These are phyloP conservation scores for Capillidium heterosporum DNA, from an alignment of 371 early-diverging fungal species.

Conservation along the genomic window DNA sequence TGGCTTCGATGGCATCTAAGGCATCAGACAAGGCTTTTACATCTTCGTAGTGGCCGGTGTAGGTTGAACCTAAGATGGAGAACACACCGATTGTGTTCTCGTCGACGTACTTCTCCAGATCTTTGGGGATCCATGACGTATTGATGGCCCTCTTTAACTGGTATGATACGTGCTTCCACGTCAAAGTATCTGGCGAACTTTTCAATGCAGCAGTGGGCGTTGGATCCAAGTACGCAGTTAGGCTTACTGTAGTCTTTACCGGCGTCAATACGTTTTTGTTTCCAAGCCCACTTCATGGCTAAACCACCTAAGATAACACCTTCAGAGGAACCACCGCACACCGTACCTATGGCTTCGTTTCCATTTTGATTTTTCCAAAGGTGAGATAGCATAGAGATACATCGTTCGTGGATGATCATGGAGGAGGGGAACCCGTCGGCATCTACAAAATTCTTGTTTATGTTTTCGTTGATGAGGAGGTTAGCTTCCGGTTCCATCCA, in stretches of 20 bases:
- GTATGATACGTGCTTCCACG: conserved; percentile 39
- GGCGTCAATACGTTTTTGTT: conserved; percentile 15
- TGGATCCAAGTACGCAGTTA: conserved; percentile 33
- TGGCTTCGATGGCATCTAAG: conserved; percentile 28
- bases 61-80: conserved; percentile 51
- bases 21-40: conserved; percentile 34
- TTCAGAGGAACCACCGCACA: conserved; percentile 35
- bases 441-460: conserved; percentile 51
- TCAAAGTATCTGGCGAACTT: conserved; percentile 49
- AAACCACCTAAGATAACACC: conserved; percentile 34
- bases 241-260: conserved; percentile 28
- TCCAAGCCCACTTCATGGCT: conserved; percentile 41
- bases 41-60: conserved; percentile 65
- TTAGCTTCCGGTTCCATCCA: conserved; percentile 64
- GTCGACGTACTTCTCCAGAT: conserved; percentile 25
- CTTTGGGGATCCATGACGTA: conserved; percentile 30
- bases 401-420: conserved; percentile 35
- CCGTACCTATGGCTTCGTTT: conserved; percentile 21
- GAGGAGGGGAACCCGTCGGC: conserved; percentile 44
- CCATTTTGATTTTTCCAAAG: conserved; percentile 22
- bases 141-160: conserved; percentile 24
- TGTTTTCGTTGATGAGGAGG: conserved; percentile 40
- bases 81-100: conserved; percentile 45
- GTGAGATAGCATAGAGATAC: conserved; percentile 43
- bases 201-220: conserved; percentile 35